These are phyloP conservation scores for Teratosphaeria zuluensis DNA, from an alignment of 2,329 filamentous ascomycete species.

Conservation along the genomic window DNA sequence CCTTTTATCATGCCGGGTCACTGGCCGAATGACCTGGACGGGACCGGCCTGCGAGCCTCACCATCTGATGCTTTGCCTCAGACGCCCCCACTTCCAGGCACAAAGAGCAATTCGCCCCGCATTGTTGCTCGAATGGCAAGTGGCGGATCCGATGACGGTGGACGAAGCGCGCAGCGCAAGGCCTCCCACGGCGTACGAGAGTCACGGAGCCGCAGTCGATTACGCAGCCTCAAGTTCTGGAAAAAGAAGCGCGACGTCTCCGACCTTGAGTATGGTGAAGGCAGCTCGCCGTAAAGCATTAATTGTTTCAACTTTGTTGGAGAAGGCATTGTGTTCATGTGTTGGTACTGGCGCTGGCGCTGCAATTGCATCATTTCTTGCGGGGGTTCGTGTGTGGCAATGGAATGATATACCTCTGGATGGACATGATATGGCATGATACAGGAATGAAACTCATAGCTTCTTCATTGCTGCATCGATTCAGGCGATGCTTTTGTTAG, in stretches of 20 bases:
- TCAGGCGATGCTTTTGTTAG: neutral
- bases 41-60: constrained; percentile 7
- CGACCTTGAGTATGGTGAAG: constrained; percentile 1
- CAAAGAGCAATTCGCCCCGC: constrained; percentile 11
- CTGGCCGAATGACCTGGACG: constrained; percentile 16
- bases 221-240: constrained; percentile 29
- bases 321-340: neutral
- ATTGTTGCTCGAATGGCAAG: constrained; percentile 16
- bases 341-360: neutral
- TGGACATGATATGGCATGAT: neutral
- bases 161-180: constrained; percentile 7
- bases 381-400: neutral
- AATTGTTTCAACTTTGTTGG: neutral
- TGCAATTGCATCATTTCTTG: neutral
- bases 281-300: constrained; percentile 5
- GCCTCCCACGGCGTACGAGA: constrained; percentile 15
- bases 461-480: neutral
- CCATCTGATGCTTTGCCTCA: constrained; percentile 11
- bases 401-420: neutral
- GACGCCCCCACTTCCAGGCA: constrained; percentile 10
- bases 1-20: constrained; percentile 11
- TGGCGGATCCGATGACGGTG: constrained; percentile 12
- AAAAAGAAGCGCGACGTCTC: constrained; percentile 21
- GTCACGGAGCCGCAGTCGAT: constrained; percentile 25
- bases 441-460: neutral